Conservation (phyloP, 139 green algal species). For the Gonium pectorale region DNA sequence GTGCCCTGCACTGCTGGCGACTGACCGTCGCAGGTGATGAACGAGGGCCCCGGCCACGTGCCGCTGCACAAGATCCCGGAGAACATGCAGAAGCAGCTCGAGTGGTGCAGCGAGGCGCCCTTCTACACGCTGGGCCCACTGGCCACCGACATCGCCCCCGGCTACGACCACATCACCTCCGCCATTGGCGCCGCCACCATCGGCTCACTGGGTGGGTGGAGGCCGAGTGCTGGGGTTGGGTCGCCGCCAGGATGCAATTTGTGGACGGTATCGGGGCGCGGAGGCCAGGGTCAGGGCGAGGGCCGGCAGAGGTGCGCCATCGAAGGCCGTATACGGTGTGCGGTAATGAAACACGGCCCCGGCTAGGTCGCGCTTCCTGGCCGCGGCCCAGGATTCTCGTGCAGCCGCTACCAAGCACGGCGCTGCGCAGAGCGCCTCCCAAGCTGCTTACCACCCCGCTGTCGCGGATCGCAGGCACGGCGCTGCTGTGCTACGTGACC, state of each 20-base stretch:
- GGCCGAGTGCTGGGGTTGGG: background rate
- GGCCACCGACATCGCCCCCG: conserved; percentile 95
- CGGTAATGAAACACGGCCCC: too few relatives aligned
- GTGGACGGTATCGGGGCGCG: too few relatives aligned
- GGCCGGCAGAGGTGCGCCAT: too few relatives aligned
- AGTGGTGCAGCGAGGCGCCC: conserved; percentile 93
- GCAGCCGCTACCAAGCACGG: too few relatives aligned
- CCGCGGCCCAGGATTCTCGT: too few relatives aligned
- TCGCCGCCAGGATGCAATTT: too few relatives aligned
- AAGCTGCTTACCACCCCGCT: too few relatives aligned
- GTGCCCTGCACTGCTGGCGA: background rate
- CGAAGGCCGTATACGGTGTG: too few relatives aligned
- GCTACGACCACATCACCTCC: conserved; percentile 98
- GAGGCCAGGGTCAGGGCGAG: too few relatives aligned
- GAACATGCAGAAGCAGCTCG: conserved; percentile 91
- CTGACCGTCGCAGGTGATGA: conserved; percentile 91
- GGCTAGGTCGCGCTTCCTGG: too few relatives aligned
- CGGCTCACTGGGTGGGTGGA: conserved; percentile 74
- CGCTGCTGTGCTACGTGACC: conserved; percentile 98
- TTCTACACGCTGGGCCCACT: conserved; percentile 99
- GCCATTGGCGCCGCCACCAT: conserved; percentile 97
- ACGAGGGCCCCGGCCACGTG: conserved; percentile 96
- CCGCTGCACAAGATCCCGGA: conserved; percentile 97
- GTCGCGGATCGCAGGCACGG: conserved; percentile 88
- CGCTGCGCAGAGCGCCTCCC: too few relatives aligned